These are phyloP conservation scores for Schizonepeta tenuifolia DNA, from an alignment of 257 asterid species.

Conservation along the genomic window DNA sequence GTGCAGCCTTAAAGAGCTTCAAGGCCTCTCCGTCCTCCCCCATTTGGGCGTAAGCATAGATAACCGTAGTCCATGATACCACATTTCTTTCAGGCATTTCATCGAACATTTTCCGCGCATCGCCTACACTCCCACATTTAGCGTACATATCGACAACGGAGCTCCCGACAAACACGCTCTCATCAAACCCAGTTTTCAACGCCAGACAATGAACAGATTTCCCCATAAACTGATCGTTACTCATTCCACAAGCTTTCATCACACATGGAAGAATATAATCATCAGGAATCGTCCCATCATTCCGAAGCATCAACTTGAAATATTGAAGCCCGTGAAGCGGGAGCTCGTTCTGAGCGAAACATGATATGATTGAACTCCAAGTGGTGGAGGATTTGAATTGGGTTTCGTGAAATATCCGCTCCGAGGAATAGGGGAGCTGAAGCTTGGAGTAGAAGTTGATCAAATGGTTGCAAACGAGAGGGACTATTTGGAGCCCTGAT, in stretches of 20 bases:
- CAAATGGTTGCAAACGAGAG: conserved; percentile 68
- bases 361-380: conserved; percentile 81
- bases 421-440: conserved; percentile 62
- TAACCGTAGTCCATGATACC: conserved; percentile 92
- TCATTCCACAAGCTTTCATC: conserved; percentile 63
- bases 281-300: conserved; percentile 46
- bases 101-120: conserved; percentile 80
- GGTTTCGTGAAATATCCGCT: conserved; percentile 56
- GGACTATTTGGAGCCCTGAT: conserved; percentile 59
- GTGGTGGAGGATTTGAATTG: conserved; percentile 69
- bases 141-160: conserved; percentile 82
- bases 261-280: conserved; percentile 70
- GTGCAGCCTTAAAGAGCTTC: conserved; percentile 66
- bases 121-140: conserved; percentile 56
- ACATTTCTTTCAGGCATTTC: conserved; percentile 83
- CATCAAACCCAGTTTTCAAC: conserved; percentile 54
- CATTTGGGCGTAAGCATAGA: conserved; percentile 71
- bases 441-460: conserved; percentile 82
- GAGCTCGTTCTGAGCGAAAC: conserved; percentile 70
- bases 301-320: conserved; percentile 56
- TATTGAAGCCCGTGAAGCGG: conserved; percentile 58
- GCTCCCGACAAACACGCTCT: conserved; percentile 76
- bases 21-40: conserved; percentile 79
- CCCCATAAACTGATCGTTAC: conserved; percentile 42
- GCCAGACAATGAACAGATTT: conserved; percentile 66